Conservation (phyloP, 257 asterid genomes). For the Nicotiana obtusifolia region DNA sequence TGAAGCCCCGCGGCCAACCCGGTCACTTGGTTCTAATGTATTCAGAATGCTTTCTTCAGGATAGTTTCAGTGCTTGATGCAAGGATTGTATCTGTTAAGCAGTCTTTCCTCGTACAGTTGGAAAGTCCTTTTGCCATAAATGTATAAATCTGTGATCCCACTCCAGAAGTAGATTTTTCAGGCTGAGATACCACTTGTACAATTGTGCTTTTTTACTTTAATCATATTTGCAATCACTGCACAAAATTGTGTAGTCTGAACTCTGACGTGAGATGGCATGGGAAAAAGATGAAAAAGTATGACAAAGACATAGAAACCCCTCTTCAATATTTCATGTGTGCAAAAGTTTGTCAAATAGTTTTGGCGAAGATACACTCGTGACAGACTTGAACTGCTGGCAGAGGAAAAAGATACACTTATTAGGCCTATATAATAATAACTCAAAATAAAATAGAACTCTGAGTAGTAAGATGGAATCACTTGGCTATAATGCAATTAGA, state of each 20-base stretch:
- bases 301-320: neutral
- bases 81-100: constrained; percentile 47
- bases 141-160: constrained; percentile 55
- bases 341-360: constrained; percentile 41
- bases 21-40: constrained; percentile 42
- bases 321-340: constrained; percentile 8
- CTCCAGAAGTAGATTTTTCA: constrained; percentile 24
- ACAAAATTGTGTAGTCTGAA: neutral
- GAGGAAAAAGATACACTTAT: neutral
- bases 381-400: constrained; percentile 53
- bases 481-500: constrained; percentile 31
- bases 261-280: neutral
- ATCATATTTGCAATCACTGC: constrained; percentile 53
- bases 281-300: neutral
- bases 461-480: neutral
- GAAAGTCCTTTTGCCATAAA: constrained; percentile 37
- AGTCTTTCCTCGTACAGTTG: constrained; percentile 25
- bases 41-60: constrained; percentile 22
- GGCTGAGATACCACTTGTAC: constrained; percentile 23
- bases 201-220: constrained; percentile 21
- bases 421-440: neutral
- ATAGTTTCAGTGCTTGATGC: constrained; percentile 79
- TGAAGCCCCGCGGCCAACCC: no score
- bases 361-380: constrained; percentile 37
- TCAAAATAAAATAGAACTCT: no score